These are phyloP conservation scores for Neoboletus subvelutipes DNA, from an alignment of 768 basidiomycete species.

Conservation along the genomic window DNA sequence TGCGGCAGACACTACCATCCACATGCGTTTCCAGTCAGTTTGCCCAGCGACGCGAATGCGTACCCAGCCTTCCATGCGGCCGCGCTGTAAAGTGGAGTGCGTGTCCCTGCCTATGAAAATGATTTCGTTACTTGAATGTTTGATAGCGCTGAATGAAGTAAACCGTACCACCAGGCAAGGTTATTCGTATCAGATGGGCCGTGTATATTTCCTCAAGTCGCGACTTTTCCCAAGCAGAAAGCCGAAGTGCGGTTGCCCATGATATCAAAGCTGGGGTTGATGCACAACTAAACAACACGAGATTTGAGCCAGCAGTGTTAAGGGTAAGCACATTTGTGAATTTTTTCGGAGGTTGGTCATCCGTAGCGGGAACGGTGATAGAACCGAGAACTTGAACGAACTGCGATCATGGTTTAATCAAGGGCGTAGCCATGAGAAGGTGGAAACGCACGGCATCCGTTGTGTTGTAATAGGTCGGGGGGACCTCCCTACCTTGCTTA, in stretches of 20 bases:
- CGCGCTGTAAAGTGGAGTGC: constrained; percentile 62
- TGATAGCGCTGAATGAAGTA: constrained; percentile 27
- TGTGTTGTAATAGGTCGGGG: constrained; percentile 83
- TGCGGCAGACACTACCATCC: constrained; percentile 70
- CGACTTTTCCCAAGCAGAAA: constrained; percentile 93
- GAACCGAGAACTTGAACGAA: constrained; percentile 79
- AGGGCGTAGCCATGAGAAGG: background rate
- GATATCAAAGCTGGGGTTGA: constrained; percentile 64
- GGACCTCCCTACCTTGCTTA: constrained; percentile 75
- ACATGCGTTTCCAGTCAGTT: constrained; percentile 92
- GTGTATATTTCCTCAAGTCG: constrained; percentile 97
- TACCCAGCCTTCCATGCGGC: constrained; percentile 89
- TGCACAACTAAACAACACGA: constrained; percentile 86
- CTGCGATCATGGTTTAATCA: constrained; percentile 36
- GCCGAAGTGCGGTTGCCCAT: constrained; percentile 91
- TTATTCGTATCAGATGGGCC: constrained; percentile 85
- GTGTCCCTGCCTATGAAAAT: constrained; percentile 43
- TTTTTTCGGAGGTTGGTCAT: constrained; percentile 50
- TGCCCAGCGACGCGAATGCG: constrained; percentile 92
- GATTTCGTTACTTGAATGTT: constrained; percentile 9
- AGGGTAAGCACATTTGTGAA: constrained; percentile 83
- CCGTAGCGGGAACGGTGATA: constrained; percentile 59
- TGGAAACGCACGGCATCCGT: constrained; percentile 74
- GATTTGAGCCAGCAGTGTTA: constrained; percentile 92
- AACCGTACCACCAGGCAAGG: constrained; percentile 47